These are phyloP conservation scores for Backusella parvicylindrica DNA, from an alignment of 192 early-diverging fungal genomes.

Conservation along the genomic window DNA sequence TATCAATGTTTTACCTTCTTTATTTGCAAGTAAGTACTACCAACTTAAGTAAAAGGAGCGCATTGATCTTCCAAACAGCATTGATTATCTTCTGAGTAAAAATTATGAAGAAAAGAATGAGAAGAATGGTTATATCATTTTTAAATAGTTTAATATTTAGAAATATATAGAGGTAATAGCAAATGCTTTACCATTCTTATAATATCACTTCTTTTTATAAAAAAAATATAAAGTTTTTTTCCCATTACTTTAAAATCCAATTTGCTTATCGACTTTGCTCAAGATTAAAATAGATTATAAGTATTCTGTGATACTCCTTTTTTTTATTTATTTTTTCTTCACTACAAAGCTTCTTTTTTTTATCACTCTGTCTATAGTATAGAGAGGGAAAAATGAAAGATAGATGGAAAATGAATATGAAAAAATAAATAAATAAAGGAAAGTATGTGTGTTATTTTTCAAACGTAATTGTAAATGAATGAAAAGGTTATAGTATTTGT, in stretches of 20 bases:
- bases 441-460: neutral
- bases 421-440: neutral
- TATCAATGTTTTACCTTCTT: neutral
- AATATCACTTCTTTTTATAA: neutral
- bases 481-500: neutral
- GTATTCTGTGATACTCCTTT: neutral
- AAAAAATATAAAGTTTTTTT: neutral
- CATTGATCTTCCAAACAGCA: neutral
- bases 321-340: neutral
- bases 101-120: neutral
- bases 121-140: neutral
- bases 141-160: neutral
- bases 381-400: neutral
- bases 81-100: neutral
- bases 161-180: neutral
- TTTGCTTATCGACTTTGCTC: neutral
- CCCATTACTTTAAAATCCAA: neutral
- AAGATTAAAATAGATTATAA: constrained; percentile 2
- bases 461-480: neutral
- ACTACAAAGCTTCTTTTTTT: neutral
- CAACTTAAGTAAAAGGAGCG: neutral
- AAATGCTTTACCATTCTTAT: neutral
- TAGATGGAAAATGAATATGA: neutral
- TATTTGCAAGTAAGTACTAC: neutral
- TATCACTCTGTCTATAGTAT: neutral